Conservation (phyloP, 495 filamentous ascomycete species). For the Paragyromitra xinjiangensis region DNA sequence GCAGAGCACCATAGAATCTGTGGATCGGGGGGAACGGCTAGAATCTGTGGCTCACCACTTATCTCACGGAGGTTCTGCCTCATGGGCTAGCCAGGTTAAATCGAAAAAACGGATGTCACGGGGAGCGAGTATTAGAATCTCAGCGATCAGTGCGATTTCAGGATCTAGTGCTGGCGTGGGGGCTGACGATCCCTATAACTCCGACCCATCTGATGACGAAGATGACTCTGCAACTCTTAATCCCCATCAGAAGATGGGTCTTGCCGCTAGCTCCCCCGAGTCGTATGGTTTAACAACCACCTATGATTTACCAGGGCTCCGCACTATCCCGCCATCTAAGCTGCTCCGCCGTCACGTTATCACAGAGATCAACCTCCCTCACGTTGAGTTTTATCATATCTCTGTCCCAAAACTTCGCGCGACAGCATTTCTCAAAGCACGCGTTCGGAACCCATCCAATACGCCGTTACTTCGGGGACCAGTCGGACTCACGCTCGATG, state of each 20-base stretch:
- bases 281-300: slow-evolving; percentile 64
- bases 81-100: background rate
- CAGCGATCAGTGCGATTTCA: background rate
- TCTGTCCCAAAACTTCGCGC: slow-evolving; percentile 73
- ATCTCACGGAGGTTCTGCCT: too few relatives aligned
- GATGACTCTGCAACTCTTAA: slow-evolving; percentile 18
- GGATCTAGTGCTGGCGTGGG: background rate
- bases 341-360: slow-evolving; percentile 62
- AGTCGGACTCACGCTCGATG: slow-evolving; percentile 73
- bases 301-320: slow-evolving; percentile 64
- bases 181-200: slow-evolving; percentile 8
- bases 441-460: slow-evolving; percentile 67
- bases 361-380: slow-evolving; percentile 59
- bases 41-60: too few relatives aligned
- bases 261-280: slow-evolving; percentile 32
- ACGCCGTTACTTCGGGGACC: slow-evolving; percentile 70
- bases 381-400: slow-evolving; percentile 58
- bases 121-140: background rate
- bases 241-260: slow-evolving; percentile 34
- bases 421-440: slow-evolving; percentile 72
- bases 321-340: slow-evolving; percentile 62
- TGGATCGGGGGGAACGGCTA: too few relatives aligned
- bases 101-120: background rate
- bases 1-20: too few relatives aligned
- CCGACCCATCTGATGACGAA: slow-evolving; percentile 19